A percentile compares a stretch with the other conserved stretches of the same genome.
phyloP scores from a whole-genome alignment of 768 basidiomycete genomes.

The Hirschioporus abietinus region DNA sequence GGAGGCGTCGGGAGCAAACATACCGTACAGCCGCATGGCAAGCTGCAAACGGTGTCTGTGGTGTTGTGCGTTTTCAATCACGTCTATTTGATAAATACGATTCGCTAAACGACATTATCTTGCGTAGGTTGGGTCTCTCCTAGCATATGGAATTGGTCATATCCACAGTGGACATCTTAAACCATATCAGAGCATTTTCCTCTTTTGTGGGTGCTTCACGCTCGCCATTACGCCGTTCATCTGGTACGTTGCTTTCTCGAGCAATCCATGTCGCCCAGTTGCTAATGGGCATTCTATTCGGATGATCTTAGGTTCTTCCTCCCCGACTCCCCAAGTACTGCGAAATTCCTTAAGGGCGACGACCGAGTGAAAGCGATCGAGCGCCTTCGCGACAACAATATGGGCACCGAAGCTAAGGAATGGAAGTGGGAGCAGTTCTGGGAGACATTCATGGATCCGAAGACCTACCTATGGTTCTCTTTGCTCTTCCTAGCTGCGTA shows the following conservation, averaged over 20 bases:
- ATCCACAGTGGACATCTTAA: conserved; percentile 28
- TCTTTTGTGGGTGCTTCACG: conserved; percentile 39
- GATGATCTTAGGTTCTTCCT: conserved; percentile 28
- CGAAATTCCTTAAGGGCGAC: conserved; percentile 33
- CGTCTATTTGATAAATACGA: background rate
- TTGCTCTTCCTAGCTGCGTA: conserved; percentile 38
- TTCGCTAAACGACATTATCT: background rate
- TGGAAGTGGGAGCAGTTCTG: conserved; percentile 42
- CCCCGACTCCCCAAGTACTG: conserved; percentile 39
- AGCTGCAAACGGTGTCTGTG: conserved; percentile 37
- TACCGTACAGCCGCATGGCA: conserved; percentile 38
- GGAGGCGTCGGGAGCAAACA: conserved; percentile 43
- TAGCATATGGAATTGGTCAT: conserved; percentile 38
- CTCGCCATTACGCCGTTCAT: conserved; percentile 32
- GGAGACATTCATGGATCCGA: conserved; percentile 33
- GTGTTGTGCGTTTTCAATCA: conserved; percentile 25
- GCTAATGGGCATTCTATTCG: background rate
- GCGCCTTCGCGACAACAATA: conserved; percentile 38
- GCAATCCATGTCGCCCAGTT: background rate
- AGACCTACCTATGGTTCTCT: conserved; percentile 38
- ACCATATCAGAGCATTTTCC: conserved; percentile 42
- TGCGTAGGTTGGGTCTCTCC: conserved; percentile 34
- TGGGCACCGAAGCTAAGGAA: conserved; percentile 39
- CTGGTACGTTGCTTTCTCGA: conserved; percentile 26
- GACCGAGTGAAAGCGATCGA: conserved; percentile 39